phyloP scores from a whole-genome alignment of 2,329 filamentous ascomycete genomes.

The Aureobasidium vineae region DNA sequence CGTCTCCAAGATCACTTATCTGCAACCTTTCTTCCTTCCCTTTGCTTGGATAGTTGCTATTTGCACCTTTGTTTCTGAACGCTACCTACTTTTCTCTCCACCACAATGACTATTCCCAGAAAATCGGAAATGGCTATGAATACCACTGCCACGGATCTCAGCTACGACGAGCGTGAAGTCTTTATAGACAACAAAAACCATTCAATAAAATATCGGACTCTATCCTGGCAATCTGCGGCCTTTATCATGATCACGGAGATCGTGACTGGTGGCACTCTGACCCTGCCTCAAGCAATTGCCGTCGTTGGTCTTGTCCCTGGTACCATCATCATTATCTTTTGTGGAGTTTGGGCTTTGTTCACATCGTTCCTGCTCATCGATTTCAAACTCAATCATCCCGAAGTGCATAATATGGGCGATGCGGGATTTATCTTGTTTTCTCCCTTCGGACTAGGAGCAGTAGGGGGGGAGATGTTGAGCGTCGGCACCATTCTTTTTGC shows the following conservation, averaged over 20 bases:
- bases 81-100: background rate
- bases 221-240: conserved; percentile 54
- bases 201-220: conserved; percentile 54
- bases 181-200: conserved; percentile 44
- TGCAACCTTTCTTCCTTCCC: background rate
- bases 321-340: conserved; percentile 52
- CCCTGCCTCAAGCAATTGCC: conserved; percentile 52
- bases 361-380: conserved; percentile 51
- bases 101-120: background rate
- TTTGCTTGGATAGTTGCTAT: background rate
- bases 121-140: background rate
- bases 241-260: conserved; percentile 58
- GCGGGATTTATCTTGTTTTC: conserved; percentile 40
- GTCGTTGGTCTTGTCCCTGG: conserved; percentile 55
- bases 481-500: conserved; percentile 54
- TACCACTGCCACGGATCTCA: background rate
- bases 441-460: conserved; percentile 28
- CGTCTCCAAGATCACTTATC: background rate
- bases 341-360: conserved; percentile 53
- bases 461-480: conserved; percentile 30
- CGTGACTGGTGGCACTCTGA: conserved; percentile 56
- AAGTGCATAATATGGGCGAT: conserved; percentile 42
- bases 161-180: conserved; percentile 40
- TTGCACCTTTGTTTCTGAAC: background rate
- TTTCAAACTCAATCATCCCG: conserved; percentile 43